Evolutionary conservation across 345 rosid genomes (phyloP), one percentile per base, ranked within the genome.

Genomic region (Arabis alpina): DNA sequence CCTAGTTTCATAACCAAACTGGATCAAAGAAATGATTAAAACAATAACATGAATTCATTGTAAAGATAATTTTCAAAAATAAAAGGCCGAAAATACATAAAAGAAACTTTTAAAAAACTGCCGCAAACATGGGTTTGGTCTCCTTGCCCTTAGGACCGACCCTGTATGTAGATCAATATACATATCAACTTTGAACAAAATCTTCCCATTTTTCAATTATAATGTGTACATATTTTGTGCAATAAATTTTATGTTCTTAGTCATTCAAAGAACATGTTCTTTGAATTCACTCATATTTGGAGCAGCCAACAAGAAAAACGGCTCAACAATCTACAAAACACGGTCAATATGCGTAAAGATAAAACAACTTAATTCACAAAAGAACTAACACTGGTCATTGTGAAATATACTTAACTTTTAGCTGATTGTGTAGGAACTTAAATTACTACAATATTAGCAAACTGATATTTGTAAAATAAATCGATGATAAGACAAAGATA

Each of bases 241-340:
- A 11, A 92, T 75, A 9, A 66, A 44, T 84, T 88, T 92, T 15
- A 92, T 78, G 73, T 78, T 81, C 15, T 71, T 78, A 56, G 96
- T 95, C 95, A 92, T 92, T 37, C 61, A 71, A 37, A 90, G 68
- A 76, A 85, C 69, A 73, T 92, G 96, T 67, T 92, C 93, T 72
- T 92, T 95, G 1, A 96, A 90, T 82, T 92, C 96, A 49, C 90
- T 92, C 76, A 90, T 96, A 84, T 90, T 89, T 72, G 91, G 96
- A 55, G 96, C 96, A 1, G 96, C 98, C 60, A 90, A 68, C 70
- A 92, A 66, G 86, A 92, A 92, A 66, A 92, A 88, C 1, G 95
- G 95, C 4, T 86, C 82, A 16, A 92, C 86, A 19, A 74, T 80
- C 96, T 92, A 82, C n/a, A 64, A 55, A 36, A 36, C 2, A 19